Conservation (phyloP, 495 filamentous ascomycete genomes). For the Neurospora sp. region DNA sequence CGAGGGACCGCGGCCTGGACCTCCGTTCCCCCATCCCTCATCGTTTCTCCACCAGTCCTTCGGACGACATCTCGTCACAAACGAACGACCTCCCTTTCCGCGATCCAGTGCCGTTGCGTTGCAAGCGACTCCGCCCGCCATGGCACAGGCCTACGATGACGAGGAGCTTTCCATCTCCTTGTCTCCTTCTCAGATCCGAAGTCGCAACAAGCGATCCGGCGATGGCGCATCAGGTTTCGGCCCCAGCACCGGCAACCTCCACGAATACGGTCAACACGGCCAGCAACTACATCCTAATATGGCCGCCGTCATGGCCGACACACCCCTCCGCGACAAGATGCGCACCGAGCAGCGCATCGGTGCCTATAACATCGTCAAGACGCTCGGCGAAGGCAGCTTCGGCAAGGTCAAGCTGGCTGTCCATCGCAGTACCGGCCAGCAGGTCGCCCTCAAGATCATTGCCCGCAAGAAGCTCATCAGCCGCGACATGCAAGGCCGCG, state of each 20-base stretch:
- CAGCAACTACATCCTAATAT: slow-evolving; percentile 10
- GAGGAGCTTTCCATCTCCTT: slow-evolving; percentile 89
- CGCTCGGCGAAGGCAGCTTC: slow-evolving; percentile 91
- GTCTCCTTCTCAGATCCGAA: slow-evolving; percentile 50
- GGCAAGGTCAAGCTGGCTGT: slow-evolving; percentile 96
- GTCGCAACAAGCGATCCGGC: slow-evolving; percentile 27
- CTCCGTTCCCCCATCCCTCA: background rate
- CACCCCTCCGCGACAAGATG: slow-evolving; percentile 30
- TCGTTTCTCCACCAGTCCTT: background rate
- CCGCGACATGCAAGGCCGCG: slow-evolving; percentile 90
- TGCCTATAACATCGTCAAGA: slow-evolving; percentile 80
- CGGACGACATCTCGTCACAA: background rate
- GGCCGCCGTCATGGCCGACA: slow-evolving; percentile 18
- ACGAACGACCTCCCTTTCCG: background rate
- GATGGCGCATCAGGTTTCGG: slow-evolving; percentile 9
- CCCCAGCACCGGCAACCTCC: slow-evolving; percentile 15
- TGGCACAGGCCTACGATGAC: slow-evolving; percentile 60
- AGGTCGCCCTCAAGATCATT: slow-evolving; percentile 97
- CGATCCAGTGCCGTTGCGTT: background rate
- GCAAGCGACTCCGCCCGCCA: slow-evolving; percentile 19
- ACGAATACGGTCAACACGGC: slow-evolving; percentile 18
- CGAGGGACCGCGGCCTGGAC: background rate
- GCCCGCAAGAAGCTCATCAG: slow-evolving; percentile 88
- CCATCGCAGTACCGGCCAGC: slow-evolving; percentile 79
- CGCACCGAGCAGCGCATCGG: slow-evolving; percentile 71